Evolutionary conservation across 2,329 filamentous ascomycete species (phyloP).

Genomic region (Metarhizium robertsii): DNA sequence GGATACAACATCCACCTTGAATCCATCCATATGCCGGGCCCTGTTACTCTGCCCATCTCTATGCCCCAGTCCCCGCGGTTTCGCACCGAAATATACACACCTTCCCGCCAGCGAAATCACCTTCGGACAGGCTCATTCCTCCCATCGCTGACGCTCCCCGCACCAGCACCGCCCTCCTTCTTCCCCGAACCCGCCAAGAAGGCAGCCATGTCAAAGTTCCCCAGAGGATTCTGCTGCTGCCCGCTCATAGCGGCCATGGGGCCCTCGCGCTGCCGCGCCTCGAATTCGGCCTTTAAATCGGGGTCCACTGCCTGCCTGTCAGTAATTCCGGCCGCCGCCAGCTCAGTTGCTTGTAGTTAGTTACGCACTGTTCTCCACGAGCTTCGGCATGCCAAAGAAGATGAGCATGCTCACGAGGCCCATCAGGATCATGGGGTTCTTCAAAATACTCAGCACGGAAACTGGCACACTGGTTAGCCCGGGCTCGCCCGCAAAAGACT

Average conservation of each 20-base stretch:
- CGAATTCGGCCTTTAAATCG: conserved; percentile 88
- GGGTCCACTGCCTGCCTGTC: conserved; percentile 65
- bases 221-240: conserved; percentile 32
- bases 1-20: too few relatives aligned
- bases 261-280: conserved; percentile 74
- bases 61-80: too few relatives aligned
- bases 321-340: too few relatives aligned
- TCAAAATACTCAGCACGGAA: conserved; percentile 71
- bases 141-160: conserved; percentile 14
- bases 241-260: conserved; percentile 50
- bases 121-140: conserved; percentile 35
- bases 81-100: too few relatives aligned
- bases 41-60: too few relatives aligned
- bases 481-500: neutral
- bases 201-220: conserved; percentile 52
- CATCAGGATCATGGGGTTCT: conserved; percentile 96
- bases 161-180: conserved; percentile 22
- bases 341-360: too few relatives aligned
- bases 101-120: conserved; percentile 1
- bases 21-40: too few relatives aligned
- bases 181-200: conserved; percentile 50
- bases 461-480: conserved; percentile 35
- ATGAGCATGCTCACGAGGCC: conserved; percentile 72
- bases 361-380: conserved; percentile 86
- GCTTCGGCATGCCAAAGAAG: conserved; percentile 87